Conservation (phyloP, 2,329 filamentous ascomycete genomes). For the Fusarium chaquense region DNA sequence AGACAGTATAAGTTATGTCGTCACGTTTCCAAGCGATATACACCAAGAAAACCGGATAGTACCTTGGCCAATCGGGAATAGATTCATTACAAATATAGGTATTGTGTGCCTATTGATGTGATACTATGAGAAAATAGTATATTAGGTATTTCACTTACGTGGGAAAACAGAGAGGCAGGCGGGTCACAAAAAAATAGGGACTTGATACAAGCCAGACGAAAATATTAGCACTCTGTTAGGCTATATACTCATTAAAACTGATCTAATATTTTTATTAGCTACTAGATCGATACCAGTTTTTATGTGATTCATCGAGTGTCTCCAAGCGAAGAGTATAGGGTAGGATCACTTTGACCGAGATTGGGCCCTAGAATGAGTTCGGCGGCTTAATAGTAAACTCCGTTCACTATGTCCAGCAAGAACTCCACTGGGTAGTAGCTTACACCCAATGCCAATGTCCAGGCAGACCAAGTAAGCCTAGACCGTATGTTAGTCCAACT, state of each 20-base stretch:
- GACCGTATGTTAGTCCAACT: constrained; percentile 21
- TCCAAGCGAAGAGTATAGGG: neutral
- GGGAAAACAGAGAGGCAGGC: neutral
- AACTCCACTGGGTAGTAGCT: constrained; percentile 22
- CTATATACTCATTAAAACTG: too few relatives aligned
- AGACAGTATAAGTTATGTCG: constrained; percentile 10
- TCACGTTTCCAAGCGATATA: neutral
- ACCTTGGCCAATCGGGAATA: neutral
- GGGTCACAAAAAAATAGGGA: too few relatives aligned
- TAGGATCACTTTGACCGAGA: neutral
- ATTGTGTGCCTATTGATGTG: neutral
- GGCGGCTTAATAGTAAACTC: constrained; percentile 10
- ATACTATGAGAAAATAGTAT: neutral
- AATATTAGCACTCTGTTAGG: too few relatives aligned
- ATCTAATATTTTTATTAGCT: too few relatives aligned
- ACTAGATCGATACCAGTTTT: too few relatives aligned
- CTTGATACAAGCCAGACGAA: too few relatives aligned
- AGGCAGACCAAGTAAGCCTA: constrained; percentile 1
- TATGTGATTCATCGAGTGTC: neutral
- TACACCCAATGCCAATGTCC: neutral
- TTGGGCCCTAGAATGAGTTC: neutral
- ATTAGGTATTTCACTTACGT: neutral
- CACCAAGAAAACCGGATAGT: neutral
- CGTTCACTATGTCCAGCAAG: constrained; percentile 14
- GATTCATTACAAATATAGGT: neutral